Percentiles rank a stretch among this genome's conserved stretches.
Evolutionary conservation across 805 yeast species (phyloP).

Genomic region (Phaffomyces opuntiae): DNA sequence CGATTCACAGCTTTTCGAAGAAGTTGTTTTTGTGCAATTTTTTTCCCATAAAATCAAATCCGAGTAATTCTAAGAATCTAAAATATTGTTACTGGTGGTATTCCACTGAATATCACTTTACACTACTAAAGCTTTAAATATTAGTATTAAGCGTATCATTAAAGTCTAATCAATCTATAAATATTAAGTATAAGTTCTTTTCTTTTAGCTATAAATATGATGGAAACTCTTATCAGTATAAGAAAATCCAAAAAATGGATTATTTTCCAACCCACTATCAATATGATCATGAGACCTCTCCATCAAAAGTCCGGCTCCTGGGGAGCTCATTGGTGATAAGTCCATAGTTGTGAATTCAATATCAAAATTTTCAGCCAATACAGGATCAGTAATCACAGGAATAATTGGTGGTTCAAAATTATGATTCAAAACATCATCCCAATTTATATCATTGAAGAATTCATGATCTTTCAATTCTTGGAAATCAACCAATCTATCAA

Average conservation of each 20-base stretch:
- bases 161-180: constrained; percentile 2
- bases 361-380: constrained; percentile 79
- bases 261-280: background rate
- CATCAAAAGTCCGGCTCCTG: constrained; percentile 11
- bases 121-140: background rate
- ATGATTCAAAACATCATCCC: constrained; percentile 47
- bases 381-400: constrained; percentile 79
- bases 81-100: no score
- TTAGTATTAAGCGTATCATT: constrained; percentile 31
- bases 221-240: constrained; percentile 27
- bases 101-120: no score
- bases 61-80: no score
- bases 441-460: constrained; percentile 70
- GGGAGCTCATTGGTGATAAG: constrained; percentile 27
- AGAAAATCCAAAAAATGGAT: constrained; percentile 38
- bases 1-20: no score
- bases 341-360: constrained; percentile 69
- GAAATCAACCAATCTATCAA: constrained; percentile 53
- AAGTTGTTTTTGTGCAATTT: no score
- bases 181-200: background rate
- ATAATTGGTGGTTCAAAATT: constrained; percentile 63
- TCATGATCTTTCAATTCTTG: constrained; percentile 57
- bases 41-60: no score
- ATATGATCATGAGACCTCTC: background rate
- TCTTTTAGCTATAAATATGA: constrained; percentile 15